Evolutionary conservation across 2,329 filamentous ascomycete species (phyloP).

Genomic region (Penicillium digitatum): DNA sequence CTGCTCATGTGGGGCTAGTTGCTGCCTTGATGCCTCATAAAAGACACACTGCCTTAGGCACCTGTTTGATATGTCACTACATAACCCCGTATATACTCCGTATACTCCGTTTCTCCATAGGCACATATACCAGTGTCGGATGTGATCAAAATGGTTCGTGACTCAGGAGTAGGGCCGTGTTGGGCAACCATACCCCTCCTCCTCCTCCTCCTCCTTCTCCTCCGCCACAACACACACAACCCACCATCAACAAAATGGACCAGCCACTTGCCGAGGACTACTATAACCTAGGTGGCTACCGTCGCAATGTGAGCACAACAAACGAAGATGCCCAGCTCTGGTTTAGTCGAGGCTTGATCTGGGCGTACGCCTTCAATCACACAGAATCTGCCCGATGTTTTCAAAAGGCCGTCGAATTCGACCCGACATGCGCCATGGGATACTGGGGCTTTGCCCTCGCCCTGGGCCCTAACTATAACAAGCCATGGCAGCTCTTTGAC

Average conservation of each 20-base stretch:
- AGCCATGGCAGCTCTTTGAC: constrained; percentile 70
- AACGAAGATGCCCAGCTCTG: constrained; percentile 34
- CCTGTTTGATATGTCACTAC: background rate
- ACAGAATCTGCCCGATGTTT: constrained; percentile 37
- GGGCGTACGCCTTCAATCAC: constrained; percentile 42
- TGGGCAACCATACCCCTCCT: constrained; percentile 3
- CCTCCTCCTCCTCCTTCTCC: too few relatives aligned
- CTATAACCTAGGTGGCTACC: constrained; percentile 34
- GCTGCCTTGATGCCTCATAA: background rate
- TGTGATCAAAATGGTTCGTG: background rate
- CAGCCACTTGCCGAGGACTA: constrained; percentile 21
- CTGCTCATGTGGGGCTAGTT: constrained; percentile 10
- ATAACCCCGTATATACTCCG: too few relatives aligned
- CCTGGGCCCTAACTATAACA: constrained; percentile 72
- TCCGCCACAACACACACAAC: background rate
- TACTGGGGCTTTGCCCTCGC: constrained; percentile 54
- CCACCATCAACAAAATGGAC: constrained; percentile 3
- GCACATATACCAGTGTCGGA: background rate
- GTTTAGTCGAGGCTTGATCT: constrained; percentile 39
- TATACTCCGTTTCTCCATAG: background rate
- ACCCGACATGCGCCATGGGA: constrained; percentile 35
- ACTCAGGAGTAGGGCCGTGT: background rate
- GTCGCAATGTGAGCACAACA: constrained; percentile 33
- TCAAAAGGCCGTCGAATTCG: constrained; percentile 28
- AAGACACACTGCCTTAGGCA: background rate